Conservation (phyloP, 2,329 filamentous ascomycete genomes). For the Fusarium napiforme region DNA sequence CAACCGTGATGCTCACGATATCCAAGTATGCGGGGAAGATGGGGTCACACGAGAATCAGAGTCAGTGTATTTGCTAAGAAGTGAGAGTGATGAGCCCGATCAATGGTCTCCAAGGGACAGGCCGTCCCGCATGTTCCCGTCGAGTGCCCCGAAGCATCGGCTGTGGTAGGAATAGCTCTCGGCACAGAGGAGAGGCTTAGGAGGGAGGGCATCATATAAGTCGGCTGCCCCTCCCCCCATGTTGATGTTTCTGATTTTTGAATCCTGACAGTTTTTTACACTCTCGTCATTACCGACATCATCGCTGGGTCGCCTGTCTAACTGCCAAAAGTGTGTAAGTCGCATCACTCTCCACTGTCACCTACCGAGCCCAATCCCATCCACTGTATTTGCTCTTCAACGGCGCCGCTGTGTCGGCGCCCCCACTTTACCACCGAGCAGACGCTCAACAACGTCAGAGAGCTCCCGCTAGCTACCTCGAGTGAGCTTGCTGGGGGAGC, state of each 20-base stretch:
- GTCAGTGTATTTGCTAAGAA: conserved; percentile 35
- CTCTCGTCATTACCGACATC: conserved; percentile 38
- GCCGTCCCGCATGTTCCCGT: conserved; percentile 50
- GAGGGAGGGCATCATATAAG: conserved; percentile 37
- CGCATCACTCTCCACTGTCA: conserved; percentile 36
- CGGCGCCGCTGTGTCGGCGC: conserved; percentile 25
- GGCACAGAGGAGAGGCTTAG: conserved; percentile 42
- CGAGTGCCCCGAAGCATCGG: conserved; percentile 40
- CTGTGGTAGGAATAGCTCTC: conserved; percentile 46
- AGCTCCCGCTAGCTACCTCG: conserved; percentile 41
- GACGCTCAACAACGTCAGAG: conserved; percentile 37
- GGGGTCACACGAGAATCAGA: conserved; percentile 44
- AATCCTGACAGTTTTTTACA: conserved; percentile 23
- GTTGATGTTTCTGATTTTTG: conserved; percentile 16
- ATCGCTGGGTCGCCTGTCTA: conserved; percentile 34
- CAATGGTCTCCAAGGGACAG: conserved; percentile 32
- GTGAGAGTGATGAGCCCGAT: conserved; percentile 30
- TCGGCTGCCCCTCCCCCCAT: conserved; percentile 30
- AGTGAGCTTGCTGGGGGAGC: conserved; percentile 40
- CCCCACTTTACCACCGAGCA: conserved; percentile 45
- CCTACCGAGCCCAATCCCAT: conserved; percentile 37
- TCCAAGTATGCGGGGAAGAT: conserved; percentile 43
- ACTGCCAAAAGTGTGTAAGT: conserved; percentile 40
- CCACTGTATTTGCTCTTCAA: conserved; percentile 32
- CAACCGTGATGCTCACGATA: conserved; percentile 43